Conservation (phyloP, 2,329 filamentous ascomycete species). For the Trichoderma koningiopsis region DNA sequence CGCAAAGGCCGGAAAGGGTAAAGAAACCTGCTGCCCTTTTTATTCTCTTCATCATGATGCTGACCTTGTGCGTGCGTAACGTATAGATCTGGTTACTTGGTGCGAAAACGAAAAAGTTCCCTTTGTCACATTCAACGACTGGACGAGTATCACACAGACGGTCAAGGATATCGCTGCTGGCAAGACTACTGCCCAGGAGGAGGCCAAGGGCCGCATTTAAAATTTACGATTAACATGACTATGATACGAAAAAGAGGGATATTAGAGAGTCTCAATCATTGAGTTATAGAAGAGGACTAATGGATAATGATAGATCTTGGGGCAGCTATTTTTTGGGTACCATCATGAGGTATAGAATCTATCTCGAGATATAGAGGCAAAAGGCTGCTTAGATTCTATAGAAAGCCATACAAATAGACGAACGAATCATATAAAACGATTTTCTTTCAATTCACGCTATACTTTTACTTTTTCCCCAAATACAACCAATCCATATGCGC, state of each 20-base stretch:
- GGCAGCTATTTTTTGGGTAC: not conserved
- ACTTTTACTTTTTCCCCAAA: not conserved
- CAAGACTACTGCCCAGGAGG: conserved; percentile 68
- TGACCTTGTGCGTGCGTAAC: not conserved
- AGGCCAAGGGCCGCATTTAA: conserved; percentile 56
- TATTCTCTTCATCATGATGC: not conserved
- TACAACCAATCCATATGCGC: not conserved
- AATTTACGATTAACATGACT: conserved; percentile 2
- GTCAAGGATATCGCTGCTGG: conserved; percentile 78
- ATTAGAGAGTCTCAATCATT: not conserved
- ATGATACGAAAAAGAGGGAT: not conserved
- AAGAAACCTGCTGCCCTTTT: conserved; percentile 29
- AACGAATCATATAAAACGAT: not conserved
- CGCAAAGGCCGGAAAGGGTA: conserved; percentile 86
- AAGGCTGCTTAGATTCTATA: conserved; percentile 7
- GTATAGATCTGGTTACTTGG: conserved; percentile 89
- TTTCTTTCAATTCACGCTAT: not conserved
- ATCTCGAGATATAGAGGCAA: not conserved
- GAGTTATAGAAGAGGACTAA: not conserved
- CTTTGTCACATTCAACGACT: conserved; percentile 85
- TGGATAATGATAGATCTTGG: not conserved
- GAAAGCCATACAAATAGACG: conserved; percentile 11
- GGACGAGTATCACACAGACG: conserved; percentile 74
- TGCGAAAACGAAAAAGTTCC: conserved; percentile 83
- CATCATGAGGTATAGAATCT: conserved; percentile 16